Percentiles rank a stretch among this genome's conserved stretches.
These are phyloP conservation scores for Nakazawaea ernobii DNA, from an alignment of 805 yeast species.

Conservation along the genomic window DNA sequence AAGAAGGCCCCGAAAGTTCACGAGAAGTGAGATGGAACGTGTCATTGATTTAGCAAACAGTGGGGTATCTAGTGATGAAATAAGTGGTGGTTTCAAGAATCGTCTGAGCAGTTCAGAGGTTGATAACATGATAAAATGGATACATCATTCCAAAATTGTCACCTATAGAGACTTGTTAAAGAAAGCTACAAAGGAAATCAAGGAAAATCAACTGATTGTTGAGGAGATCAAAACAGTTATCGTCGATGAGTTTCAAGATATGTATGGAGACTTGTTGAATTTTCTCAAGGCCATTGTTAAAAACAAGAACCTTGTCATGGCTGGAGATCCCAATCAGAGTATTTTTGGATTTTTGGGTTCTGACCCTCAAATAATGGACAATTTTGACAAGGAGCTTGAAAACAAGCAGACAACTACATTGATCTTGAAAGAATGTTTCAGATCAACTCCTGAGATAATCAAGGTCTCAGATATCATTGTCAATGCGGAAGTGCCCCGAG, in stretches of 20 bases:
- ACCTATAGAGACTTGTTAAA: slow-evolving; percentile 4
- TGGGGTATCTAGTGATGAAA: neutral
- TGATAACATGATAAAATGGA: slow-evolving; percentile 4
- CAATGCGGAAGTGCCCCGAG: neutral
- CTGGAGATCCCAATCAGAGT: slow-evolving; percentile 70
- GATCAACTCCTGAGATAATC: slow-evolving; percentile 56
- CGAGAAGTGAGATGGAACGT: slow-evolving; percentile 6
- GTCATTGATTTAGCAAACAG: slow-evolving; percentile 1
- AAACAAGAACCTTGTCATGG: slow-evolving; percentile 51
- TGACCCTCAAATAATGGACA: slow-evolving; percentile 26
- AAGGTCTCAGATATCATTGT: slow-evolving; percentile 31
- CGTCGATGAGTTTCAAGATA: slow-evolving; percentile 74
- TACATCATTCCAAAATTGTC: slow-evolving; percentile 9
- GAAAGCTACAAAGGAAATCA: slow-evolving; percentile 1
- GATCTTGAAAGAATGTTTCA: slow-evolving; percentile 45
- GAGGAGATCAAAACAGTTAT: slow-evolving; percentile 35
- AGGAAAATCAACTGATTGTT: slow-evolving; percentile 14
- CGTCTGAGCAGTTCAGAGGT: neutral
- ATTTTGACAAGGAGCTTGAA: slow-evolving; percentile 16
- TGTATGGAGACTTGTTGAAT: slow-evolving; percentile 44
- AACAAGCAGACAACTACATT: slow-evolving; percentile 23
- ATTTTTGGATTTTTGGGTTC: slow-evolving; percentile 65
- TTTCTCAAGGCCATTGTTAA: slow-evolving; percentile 33
- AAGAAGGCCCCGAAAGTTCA: neutral
- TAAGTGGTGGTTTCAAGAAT: neutral